phyloP scores from a whole-genome alignment of 306 rosid species.

The Ceratonia siliqua region DNA sequence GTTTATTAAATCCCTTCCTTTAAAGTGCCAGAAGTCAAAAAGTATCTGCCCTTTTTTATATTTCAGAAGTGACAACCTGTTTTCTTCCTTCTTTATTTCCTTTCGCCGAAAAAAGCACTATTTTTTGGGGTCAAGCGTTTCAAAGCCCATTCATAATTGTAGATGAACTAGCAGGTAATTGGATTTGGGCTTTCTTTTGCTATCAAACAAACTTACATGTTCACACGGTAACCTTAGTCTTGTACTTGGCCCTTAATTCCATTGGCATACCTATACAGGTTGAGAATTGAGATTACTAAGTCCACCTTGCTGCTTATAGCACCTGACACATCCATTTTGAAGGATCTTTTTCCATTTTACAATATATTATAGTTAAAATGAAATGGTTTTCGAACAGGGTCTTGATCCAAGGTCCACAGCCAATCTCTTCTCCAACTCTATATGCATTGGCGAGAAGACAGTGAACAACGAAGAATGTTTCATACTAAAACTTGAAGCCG shows the following conservation, averaged over 20 bases:
- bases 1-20: constrained; percentile 14
- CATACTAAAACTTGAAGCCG: constrained; percentile 69
- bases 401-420: constrained; percentile 92
- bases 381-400: constrained; percentile 49
- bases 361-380: not conserved
- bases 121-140: not conserved
- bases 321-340: too few species aligned
- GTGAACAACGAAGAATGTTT: constrained; percentile 77
- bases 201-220: too few species aligned
- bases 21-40: constrained; percentile 30
- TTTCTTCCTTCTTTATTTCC: constrained; percentile 2
- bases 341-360: not conserved
- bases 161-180: not conserved
- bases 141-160: too few species aligned
- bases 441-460: constrained; percentile 83
- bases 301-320: too few species aligned
- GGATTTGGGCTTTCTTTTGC: not conserved
- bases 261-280: too few species aligned
- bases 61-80: constrained; percentile 49
- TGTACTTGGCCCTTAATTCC: too few species aligned
- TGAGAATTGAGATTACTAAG: too few species aligned
- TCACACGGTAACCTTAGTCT: too few species aligned
- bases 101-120: too few species aligned
- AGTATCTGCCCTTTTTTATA: too few species aligned
- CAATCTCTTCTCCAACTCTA: constrained; percentile 58